Evolutionary conservation across 2,329 filamentous ascomycete species (phyloP), one percentile per base, ranked within the genome.

Genomic region (Pseudogymnoascus sp.): DNA sequence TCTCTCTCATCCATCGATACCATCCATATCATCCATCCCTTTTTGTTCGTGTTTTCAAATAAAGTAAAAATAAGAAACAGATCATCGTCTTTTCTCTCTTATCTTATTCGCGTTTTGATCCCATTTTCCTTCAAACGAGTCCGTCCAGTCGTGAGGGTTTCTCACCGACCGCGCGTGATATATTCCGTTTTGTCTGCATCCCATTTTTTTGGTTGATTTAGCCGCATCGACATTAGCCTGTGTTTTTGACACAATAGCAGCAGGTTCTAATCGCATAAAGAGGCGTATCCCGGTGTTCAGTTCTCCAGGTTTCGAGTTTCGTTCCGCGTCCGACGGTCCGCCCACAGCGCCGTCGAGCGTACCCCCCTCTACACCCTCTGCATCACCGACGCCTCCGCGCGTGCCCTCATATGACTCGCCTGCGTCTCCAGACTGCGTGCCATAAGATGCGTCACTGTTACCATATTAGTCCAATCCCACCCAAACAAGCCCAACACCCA

Each of bases 371-470:
- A 65, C 16, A 62, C 64, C 23, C 64, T 62, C 42, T 65, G 63
- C 29, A 60, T n/a, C 59, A 70, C 66, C 6, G 80, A 83, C 23
- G 76, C 75, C 69, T 82, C 80, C 23, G 84, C 82, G 67, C 86
- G 81, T 66, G 83, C 82, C 69, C 83, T 84, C 76, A 88, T 83
- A 68, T 86, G 82, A 65, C 79, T 77, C 37, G 86, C 85, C 74
- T 88, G 86, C 36, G 81, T 80, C 71, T 88, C 84, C 45, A 88
- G 77, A 29, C 85, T 86, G 66, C 83, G 83, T 61, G 84, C 83
- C 83, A 88, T 88, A 60, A 88, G 79, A 73, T 86, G 86, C n/a
- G 85, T 87, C 51, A 88, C 86, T 87, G 68, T 23, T 5, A 61
- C 16, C 31, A 6, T 5, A 42, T 34, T 8, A n/a, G 2, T 26